Conservation (phyloP, 345 rosid species). For the Salix purpurea region DNA sequence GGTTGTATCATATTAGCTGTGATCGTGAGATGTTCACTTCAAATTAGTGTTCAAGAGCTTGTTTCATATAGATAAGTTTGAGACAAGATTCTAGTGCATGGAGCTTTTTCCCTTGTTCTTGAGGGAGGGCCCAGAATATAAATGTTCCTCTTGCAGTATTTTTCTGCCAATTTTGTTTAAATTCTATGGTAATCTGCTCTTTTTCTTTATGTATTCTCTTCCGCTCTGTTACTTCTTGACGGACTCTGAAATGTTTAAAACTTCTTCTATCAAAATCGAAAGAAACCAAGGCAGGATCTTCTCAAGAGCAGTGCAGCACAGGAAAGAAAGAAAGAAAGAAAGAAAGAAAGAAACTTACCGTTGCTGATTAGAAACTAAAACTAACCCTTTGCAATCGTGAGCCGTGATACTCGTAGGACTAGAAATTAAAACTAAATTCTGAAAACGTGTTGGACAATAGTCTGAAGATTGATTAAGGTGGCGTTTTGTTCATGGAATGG, state of each 20-base stretch:
- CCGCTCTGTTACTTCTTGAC: not conserved
- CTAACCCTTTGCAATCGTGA: too few relatives aligned
- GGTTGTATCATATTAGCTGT: slow-evolving; percentile 21
- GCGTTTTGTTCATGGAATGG: not conserved
- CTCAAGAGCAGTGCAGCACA: not conserved
- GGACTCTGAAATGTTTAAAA: too few relatives aligned
- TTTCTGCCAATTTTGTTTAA: not conserved
- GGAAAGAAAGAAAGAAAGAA: too few relatives aligned
- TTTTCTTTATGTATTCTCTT: not conserved
- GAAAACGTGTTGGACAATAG: not conserved
- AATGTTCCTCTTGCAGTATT: not conserved
- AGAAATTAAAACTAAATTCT: not conserved
- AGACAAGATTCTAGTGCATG: not conserved
- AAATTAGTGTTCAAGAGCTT: not conserved
- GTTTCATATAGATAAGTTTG: not conserved
- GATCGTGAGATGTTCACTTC: not conserved
- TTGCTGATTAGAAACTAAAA: too few relatives aligned
- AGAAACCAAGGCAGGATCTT: not conserved
- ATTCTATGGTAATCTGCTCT: not conserved
- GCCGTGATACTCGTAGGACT: not conserved
- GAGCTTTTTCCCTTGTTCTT: not conserved
- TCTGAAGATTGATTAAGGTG: not conserved
- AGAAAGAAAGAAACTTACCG: too few relatives aligned
- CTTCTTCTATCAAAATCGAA: not conserved
- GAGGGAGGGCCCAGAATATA: not conserved